Evolutionary conservation across 2,329 filamentous ascomycete species (phyloP).

Genomic region (Fonsecaea erecta): DNA sequence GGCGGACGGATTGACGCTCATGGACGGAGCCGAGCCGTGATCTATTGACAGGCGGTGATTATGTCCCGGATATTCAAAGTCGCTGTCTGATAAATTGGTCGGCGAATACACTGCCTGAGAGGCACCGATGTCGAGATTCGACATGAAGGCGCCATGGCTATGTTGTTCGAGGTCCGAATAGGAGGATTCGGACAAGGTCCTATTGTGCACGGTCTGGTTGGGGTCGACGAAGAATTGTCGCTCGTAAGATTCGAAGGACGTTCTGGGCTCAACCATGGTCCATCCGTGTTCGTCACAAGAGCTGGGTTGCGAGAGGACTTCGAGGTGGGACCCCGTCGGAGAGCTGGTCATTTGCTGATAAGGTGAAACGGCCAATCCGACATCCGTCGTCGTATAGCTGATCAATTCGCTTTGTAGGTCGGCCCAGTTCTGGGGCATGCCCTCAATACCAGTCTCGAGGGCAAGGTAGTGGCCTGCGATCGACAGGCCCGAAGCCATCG

Average conservation of each 20-base stretch:
- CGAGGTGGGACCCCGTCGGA: slow-evolving; percentile 78
- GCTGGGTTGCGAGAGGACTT: slow-evolving; percentile 79
- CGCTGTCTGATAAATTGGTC: slow-evolving; percentile 73
- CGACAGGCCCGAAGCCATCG: slow-evolving; percentile 63
- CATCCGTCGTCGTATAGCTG: slow-evolving; percentile 55
- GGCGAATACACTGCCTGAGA: slow-evolving; percentile 78
- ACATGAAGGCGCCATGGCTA: slow-evolving; percentile 67
- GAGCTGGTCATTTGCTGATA: slow-evolving; percentile 62
- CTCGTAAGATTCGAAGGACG: slow-evolving; percentile 70
- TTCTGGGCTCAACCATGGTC: slow-evolving; percentile 77
- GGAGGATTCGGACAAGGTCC: slow-evolving; percentile 84
- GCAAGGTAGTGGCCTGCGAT: slow-evolving; percentile 67
- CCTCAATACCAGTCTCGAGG: slow-evolving; percentile 61
- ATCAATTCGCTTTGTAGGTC: slow-evolving; percentile 76
- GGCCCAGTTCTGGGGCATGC: slow-evolving; percentile 73
- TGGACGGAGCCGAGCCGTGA: slow-evolving; percentile 47
- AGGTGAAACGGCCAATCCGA: slow-evolving; percentile 52
- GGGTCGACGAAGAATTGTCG: slow-evolving; percentile 83
- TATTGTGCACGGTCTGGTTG: slow-evolving; percentile 83
- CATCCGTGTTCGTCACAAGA: slow-evolving; percentile 87
- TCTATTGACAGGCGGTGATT: slow-evolving; percentile 48
- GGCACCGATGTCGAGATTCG: slow-evolving; percentile 83
- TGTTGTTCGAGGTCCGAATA: slow-evolving; percentile 69
- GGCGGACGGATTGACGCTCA: slow-evolving; percentile 68
- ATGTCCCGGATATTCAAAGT: slow-evolving; percentile 56